Evolutionary conservation across 345 rosid genomes (phyloP).

Genomic region (Citrus australasica): DNA sequence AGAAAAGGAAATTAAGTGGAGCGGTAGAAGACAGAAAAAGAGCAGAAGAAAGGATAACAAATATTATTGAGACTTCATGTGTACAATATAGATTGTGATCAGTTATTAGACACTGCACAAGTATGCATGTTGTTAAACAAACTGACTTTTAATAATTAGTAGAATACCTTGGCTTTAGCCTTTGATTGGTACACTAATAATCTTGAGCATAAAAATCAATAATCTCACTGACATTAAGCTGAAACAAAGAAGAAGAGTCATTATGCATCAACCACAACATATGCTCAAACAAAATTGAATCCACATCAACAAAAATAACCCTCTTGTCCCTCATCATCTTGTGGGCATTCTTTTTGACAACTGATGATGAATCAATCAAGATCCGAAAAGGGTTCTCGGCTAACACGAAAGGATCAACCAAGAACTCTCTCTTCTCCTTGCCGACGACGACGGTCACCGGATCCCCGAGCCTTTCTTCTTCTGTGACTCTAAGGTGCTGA

Average conservation of each 20-base stretch:
- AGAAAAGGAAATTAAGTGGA: no score
- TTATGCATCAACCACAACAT: conserved; percentile 81
- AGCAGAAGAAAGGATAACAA: no score
- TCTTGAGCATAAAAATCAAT: conserved; percentile 80
- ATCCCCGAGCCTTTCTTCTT: conserved; percentile 16
- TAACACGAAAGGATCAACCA: conserved; percentile 58
- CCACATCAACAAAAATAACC: conserved; percentile 58
- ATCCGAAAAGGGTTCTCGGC: conserved; percentile 66
- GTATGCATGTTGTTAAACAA: not conserved
- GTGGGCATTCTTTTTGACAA: conserved; percentile 4
- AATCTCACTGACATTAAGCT: conserved; percentile 72
- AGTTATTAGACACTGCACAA: not conserved
- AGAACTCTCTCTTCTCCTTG: conserved; percentile 67
- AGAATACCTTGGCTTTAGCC: no score
- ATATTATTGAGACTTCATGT: no score
- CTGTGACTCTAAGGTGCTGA: conserved; percentile 27
- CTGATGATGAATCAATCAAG: conserved; percentile 34
- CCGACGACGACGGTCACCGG: conserved; percentile 76
- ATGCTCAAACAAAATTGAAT: conserved; percentile 86
- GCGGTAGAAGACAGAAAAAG: no score
- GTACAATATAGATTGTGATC: no score
- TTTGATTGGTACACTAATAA: conserved; percentile 5
- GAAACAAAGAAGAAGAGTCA: conserved; percentile 60
- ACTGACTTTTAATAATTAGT: not conserved
- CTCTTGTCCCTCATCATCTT: conserved; percentile 19